phyloP scores from a whole-genome alignment of 208 protist genomes.

The Novymonas esmeraldas region DNA sequence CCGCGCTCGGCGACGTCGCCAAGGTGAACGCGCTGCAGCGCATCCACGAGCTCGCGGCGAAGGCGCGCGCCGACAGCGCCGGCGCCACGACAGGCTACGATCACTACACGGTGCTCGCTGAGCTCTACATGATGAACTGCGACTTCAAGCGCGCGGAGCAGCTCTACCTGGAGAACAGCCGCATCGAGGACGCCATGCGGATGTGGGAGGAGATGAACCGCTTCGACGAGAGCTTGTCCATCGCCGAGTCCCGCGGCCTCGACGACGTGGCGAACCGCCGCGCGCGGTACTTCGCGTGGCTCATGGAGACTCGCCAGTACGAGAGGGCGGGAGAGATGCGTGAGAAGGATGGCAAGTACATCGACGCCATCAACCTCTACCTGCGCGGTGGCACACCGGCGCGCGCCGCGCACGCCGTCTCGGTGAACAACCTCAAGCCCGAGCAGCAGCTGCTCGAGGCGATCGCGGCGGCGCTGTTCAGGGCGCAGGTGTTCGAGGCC shows the following conservation, averaged over 20 bases:
- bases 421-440: slow-evolving; percentile 75
- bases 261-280: slow-evolving; percentile 87
- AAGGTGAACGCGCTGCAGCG: slow-evolving; percentile 92
- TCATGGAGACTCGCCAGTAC: slow-evolving; percentile 95
- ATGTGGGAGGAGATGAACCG: slow-evolving; percentile 97
- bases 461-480: slow-evolving; percentile 93
- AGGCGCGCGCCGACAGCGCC: slow-evolving; percentile 56
- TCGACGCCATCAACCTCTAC: slow-evolving; percentile 97
- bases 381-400: slow-evolving; percentile 94
- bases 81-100: slow-evolving; percentile 83
- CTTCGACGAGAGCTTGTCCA: slow-evolving; percentile 92
- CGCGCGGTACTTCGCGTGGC: slow-evolving; percentile 93
- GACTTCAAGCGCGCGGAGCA: slow-evolving; percentile 94
- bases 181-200: slow-evolving; percentile 93
- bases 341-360: slow-evolving; percentile 94
- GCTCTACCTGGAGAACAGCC: slow-evolving; percentile 94
- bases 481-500: slow-evolving; percentile 94
- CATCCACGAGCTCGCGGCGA: slow-evolving; percentile 85
- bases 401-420: slow-evolving; percentile 92
- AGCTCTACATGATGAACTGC: slow-evolving; percentile 90
- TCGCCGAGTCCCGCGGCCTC: slow-evolving; percentile 86
- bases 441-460: slow-evolving; percentile 94
- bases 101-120: slow-evolving; percentile 90
- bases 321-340: slow-evolving; percentile 95
- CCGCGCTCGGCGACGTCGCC: slow-evolving; percentile 94